Evolutionary conservation across 225 moss, liverwort and hornwort genomes (phyloP), one percentile per base, ranked within the genome.

Genomic region (Physcomitrium patens): DNA sequence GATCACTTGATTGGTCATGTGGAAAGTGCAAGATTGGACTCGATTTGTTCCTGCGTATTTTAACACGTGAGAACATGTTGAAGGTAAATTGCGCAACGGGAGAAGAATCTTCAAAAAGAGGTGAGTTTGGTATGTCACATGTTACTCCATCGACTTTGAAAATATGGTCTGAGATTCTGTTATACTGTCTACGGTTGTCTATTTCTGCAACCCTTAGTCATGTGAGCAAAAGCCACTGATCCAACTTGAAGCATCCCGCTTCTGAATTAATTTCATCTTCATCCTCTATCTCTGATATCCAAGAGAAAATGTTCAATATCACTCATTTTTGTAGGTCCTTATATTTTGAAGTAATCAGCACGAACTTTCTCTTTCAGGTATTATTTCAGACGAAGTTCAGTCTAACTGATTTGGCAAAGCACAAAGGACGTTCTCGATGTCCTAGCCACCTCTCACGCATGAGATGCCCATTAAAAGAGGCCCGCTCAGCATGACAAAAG

Each of bases 81-180:
- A 50, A 44, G 46, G 64, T 24, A 78, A 63, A 75, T 71, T 31
- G 31, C 31, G 5, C 5, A 67, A 60, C 80, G 57, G 44, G 44
- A 9, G n/a, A 62, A 24, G 44, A 55, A 47, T 17, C 75, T 19
- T 67, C 48, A 73, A 51, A 68, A 37, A 64, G 46, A 68, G 12
- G 64, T 57, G 66, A 56, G 50, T 72, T 62, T 15, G 74, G 59
- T 58, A 37, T 59, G 52, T 10, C 51, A 74, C 46, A 59, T n/a
- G 44, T 24, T 63, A 31, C 45, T 60, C 55, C 47, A 47, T 22
- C 53, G n/a, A n/a, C n/a, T n/a, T n/a, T n/a, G 28, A 23, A 58
- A 23, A 14, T 41, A 9, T 31, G 11, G 27, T 67, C 60, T 52
- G 19, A 8, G 47, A 27, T 24, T 18, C 44, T 11, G 60, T 66